A percentile compares a stretch with the other conserved stretches of the same genome.
Conservation (phyloP, 23 red algal species). For the Gracilaria vermiculophylla region DNA sequence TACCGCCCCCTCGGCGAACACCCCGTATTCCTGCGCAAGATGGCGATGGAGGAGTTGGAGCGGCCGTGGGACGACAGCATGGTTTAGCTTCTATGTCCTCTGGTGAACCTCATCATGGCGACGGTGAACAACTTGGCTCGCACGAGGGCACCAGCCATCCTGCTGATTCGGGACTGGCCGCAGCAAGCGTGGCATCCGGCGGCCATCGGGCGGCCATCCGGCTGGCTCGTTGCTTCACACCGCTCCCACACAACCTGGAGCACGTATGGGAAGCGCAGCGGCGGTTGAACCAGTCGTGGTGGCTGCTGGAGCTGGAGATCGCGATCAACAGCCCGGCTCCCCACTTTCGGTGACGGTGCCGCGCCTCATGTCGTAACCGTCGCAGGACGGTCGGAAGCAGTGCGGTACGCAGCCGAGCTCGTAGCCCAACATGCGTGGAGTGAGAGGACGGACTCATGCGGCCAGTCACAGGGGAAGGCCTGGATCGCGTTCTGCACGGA, state of each 20-base stretch:
- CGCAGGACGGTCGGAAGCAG: neutral
- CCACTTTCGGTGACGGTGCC: no score
- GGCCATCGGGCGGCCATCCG: no score
- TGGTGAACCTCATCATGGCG: slow-evolving; percentile 18
- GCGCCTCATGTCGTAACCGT: neutral
- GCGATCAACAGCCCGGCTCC: no score
- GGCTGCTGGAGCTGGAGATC: no score
- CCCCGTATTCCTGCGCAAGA: neutral
- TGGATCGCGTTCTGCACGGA: neutral
- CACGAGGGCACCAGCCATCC: neutral
- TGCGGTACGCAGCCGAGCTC: neutral
- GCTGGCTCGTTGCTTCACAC: neutral
- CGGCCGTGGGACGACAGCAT: neutral
- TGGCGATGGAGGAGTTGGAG: neutral
- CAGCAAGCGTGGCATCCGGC: no score
- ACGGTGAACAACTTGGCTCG: slow-evolving; percentile 14
- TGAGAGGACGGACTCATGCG: neutral
- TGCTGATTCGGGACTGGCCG: slow-evolving; percentile 25
- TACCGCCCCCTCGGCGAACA: slow-evolving; percentile 11
- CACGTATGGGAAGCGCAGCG: no score
- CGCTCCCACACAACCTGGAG: neutral
- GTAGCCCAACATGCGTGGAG: neutral
- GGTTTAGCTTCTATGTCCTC: neutral
- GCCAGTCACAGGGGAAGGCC: neutral
- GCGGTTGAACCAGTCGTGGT: no score